Percentiles rank a stretch among this genome's conserved stretches.
Evolutionary conservation across 176 grass and related monocot genomes (phyloP).

Genomic region (Musa beccarii): DNA sequence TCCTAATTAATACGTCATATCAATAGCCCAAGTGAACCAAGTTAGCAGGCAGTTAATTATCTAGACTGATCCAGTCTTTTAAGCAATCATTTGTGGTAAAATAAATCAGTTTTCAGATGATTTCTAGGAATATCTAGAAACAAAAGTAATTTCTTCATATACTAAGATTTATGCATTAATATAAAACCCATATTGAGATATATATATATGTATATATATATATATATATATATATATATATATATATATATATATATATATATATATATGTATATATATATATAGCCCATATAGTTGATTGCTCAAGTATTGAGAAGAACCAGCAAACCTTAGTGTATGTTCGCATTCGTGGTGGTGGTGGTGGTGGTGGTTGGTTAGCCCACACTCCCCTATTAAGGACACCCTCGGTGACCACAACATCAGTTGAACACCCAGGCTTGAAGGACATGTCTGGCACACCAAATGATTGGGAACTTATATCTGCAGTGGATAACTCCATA

Average conservation of each 20-base stretch:
- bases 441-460: constrained; percentile 74
- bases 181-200: not conserved
- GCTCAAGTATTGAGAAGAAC: not conserved
- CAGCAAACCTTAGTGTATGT: constrained; percentile 87
- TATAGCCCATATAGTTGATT: too few relatives aligned
- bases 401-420: constrained; percentile 66
- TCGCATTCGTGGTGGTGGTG: constrained; percentile 46
- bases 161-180: not conserved
- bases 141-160: not conserved
- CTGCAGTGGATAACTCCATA: constrained; percentile 85
- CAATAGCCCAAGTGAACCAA: too few relatives aligned
- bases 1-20: not conserved
- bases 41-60: too few relatives aligned
- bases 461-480: constrained; percentile 92
- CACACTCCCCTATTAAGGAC: constrained; percentile 61
- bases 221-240: too few relatives aligned
- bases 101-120: too few relatives aligned
- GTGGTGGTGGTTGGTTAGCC: constrained; percentile 52
- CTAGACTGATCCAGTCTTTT: too few relatives aligned
- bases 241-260: too few relatives aligned
- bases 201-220: too few relatives aligned
- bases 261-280: not conserved
- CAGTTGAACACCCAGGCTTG: constrained; percentile 83
- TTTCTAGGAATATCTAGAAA: too few relatives aligned
- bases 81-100: too few relatives aligned